Conservation (phyloP, 148 eudicot genomes). For the Rhododendron griersonianum region DNA sequence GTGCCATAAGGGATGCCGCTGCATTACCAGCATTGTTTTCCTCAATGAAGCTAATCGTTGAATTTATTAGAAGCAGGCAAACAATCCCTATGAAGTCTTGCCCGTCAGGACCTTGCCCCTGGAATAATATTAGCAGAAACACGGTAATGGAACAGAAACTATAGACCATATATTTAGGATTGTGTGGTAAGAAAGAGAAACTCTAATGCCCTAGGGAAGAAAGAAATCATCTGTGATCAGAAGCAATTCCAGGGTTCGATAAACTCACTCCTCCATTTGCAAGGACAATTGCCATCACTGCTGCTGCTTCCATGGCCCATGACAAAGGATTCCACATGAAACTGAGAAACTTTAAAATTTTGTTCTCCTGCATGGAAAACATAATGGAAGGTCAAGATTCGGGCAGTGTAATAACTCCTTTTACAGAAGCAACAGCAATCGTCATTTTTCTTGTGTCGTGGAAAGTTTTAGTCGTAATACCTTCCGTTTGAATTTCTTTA, state of each 20-base stretch:
- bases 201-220: background rate
- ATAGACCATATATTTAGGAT: background rate
- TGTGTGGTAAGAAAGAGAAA: background rate
- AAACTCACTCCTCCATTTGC: constrained; percentile 76
- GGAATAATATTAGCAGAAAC: constrained; percentile 12
- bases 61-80: too few species aligned
- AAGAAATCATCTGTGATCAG: constrained; percentile 7
- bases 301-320: constrained; percentile 87
- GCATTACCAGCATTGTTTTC: too few species aligned
- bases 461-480: background rate
- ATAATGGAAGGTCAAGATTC: background rate
- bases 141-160: background rate
- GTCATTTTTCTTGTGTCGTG: background rate
- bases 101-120: constrained; percentile 75
- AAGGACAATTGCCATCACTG: constrained; percentile 67
- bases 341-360: constrained; percentile 65
- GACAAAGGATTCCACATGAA: constrained; percentile 87
- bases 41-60: too few species aligned
- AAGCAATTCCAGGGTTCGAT: constrained; percentile 11
- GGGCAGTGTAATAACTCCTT: background rate
- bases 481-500: background rate
- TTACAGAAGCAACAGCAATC: background rate
- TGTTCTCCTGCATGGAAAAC: constrained; percentile 53
- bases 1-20: too few species aligned
- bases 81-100: constrained; percentile 67